Evolutionary conservation across 352 stramenopile genomes (phyloP).

Genomic region (Phytophthora vignae): DNA sequence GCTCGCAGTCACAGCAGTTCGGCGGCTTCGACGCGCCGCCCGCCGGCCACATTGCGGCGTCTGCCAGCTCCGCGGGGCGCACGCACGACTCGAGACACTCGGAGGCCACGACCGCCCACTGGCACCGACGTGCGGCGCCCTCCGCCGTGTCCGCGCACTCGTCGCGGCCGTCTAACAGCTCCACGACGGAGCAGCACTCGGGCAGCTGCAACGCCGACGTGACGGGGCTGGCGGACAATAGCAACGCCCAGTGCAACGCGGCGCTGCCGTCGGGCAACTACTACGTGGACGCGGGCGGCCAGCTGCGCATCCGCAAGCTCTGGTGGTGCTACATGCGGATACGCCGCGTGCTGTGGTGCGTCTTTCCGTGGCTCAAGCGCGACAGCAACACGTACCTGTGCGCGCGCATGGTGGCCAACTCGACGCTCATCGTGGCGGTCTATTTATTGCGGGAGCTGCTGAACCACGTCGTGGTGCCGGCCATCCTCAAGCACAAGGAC

Average conservation of each 20-base stretch:
- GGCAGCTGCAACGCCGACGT: constrained; percentile 15
- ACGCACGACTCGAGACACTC: constrained; percentile 35
- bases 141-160: constrained; percentile 30
- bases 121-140: constrained; percentile 14
- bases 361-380: constrained; percentile 68
- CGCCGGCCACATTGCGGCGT: constrained; percentile 1
- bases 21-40: constrained; percentile 21
- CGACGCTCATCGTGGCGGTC: constrained; percentile 67
- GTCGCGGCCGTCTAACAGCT: constrained; percentile 12
- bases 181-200: constrained; percentile 9
- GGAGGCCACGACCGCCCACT: constrained; percentile 12
- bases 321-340: constrained; percentile 72
- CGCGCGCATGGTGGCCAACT: constrained; percentile 78
- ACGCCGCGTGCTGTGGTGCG: constrained; percentile 47
- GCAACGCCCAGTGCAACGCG: neutral
- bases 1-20: neutral
- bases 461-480: constrained; percentile 56
- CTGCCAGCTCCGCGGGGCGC: constrained; percentile 23
- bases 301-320: constrained; percentile 53
- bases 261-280: constrained; percentile 62
- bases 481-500: constrained; percentile 42
- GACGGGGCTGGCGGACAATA: constrained; percentile 1
- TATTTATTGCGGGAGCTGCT: constrained; percentile 62
- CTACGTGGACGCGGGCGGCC: constrained; percentile 64
- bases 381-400: constrained; percentile 86